Conservation (phyloP, 2,329 filamentous ascomycete species). For the Xylogone sp. region DNA sequence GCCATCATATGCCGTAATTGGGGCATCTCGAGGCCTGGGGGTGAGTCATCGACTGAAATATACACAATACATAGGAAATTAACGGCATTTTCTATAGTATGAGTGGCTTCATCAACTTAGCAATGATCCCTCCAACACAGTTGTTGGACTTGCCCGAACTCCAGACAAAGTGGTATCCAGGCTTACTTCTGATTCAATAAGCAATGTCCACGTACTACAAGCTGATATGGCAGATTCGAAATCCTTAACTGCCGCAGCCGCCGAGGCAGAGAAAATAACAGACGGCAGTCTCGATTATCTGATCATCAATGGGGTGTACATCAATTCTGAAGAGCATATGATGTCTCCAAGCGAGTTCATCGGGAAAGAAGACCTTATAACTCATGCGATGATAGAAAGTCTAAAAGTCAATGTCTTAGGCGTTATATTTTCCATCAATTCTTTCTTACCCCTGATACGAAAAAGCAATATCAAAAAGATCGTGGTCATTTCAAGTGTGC, state of each 20-base stretch:
- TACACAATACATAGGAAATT: background rate
- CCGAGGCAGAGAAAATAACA: constrained; percentile 16
- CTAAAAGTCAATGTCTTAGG: constrained; percentile 48
- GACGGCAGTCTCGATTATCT: constrained; percentile 23
- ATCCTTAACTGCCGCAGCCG: constrained; percentile 9
- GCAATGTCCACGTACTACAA: constrained; percentile 42
- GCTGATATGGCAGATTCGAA: constrained; percentile 37
- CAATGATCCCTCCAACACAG: constrained; percentile 35
- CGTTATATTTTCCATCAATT: constrained; percentile 48
- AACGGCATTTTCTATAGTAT: constrained; percentile 31
- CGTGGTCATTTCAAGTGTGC: constrained; percentile 44
- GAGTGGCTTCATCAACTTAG: constrained; percentile 46
- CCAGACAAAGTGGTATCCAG: constrained; percentile 39
- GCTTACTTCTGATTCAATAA: constrained; percentile 23
- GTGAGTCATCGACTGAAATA: constrained; percentile 6
- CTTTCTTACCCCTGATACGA: constrained; percentile 48
- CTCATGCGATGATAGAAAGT: constrained; percentile 26
- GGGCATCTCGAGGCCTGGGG: constrained; percentile 16
- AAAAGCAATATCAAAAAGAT: constrained; percentile 51
- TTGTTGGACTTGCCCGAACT: constrained; percentile 46
- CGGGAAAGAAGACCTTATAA: constrained; percentile 20
- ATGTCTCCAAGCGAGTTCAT: constrained; percentile 16
- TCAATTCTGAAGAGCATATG: constrained; percentile 9
- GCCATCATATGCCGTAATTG: constrained; percentile 16
- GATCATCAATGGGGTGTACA: constrained; percentile 28